Conservation (phyloP, 441 rosid species). For the Adansonia grandidieri region DNA sequence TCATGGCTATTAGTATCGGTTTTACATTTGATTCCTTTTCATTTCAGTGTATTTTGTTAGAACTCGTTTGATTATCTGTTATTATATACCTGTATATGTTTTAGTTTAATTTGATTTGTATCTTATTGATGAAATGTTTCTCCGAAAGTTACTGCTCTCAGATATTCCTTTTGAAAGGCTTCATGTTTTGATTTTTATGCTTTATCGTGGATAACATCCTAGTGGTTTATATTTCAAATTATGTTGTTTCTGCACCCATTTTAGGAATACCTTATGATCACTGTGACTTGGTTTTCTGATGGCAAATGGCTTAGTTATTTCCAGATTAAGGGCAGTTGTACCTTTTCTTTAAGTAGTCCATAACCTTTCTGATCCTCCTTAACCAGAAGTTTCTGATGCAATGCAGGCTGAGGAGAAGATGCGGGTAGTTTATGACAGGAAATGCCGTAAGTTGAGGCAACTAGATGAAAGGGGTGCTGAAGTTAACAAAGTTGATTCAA, state of each 20-base stretch:
- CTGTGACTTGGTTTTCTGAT: background rate
- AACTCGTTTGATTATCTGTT: background rate
- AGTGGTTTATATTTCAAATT: background rate
- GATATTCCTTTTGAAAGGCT: background rate
- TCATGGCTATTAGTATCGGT: background rate
- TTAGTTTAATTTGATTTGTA: background rate
- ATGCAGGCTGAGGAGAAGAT: slow-evolving; percentile 86
- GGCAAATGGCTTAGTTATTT: slow-evolving; percentile 4
- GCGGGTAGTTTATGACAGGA: slow-evolving; percentile 78
- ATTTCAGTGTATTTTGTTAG: background rate
- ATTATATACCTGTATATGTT: background rate
- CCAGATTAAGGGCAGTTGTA: background rate
- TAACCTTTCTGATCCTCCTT: slow-evolving; percentile 6
- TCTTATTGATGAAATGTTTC: background rate
- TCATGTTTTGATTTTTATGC: background rate
- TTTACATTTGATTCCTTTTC: background rate
- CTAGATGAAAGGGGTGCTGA: slow-evolving; percentile 87
- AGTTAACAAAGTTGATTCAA: slow-evolving; percentile 59
- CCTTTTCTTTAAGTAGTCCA: background rate
- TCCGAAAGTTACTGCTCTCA: slow-evolving; percentile 5
- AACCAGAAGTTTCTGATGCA: slow-evolving; percentile 10
- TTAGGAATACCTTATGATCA: background rate
- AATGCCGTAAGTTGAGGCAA: slow-evolving; percentile 67
- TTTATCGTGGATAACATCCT: slow-evolving; percentile 9
- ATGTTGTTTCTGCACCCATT: background rate